Evolutionary conservation across 2,329 filamentous ascomycete genomes (phyloP).

Genomic region (Colletotrichum sp.): DNA sequence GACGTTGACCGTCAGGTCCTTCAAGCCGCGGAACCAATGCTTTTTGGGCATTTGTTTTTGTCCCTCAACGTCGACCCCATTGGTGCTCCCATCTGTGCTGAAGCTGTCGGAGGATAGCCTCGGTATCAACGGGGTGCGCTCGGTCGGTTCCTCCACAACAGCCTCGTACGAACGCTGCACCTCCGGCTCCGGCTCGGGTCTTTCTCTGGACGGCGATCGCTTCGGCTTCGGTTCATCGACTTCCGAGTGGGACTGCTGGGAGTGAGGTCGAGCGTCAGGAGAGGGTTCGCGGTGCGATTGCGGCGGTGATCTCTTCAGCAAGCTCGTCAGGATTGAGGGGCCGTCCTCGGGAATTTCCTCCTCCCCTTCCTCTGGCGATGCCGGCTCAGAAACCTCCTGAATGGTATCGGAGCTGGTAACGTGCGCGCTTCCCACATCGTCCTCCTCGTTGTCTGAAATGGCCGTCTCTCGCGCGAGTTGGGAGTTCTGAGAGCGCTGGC

Average conservation of each 20-base stretch:
- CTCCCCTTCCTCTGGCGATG: slow-evolving; percentile 46
- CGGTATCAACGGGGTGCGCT: slow-evolving; percentile 54
- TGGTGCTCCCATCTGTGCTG: slow-evolving; percentile 27
- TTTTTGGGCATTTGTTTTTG: slow-evolving; percentile 45
- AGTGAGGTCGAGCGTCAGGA: slow-evolving; percentile 26
- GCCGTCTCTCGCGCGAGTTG: slow-evolving; percentile 28
- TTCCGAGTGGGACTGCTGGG: slow-evolving; percentile 1
- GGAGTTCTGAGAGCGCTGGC: slow-evolving; percentile 39
- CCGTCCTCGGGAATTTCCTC: slow-evolving; percentile 32
- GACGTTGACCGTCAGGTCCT: slow-evolving; percentile 34
- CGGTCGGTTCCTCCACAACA: slow-evolving; percentile 32
- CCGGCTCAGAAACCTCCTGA: slow-evolving; percentile 64
- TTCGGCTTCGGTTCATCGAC: slow-evolving; percentile 12
- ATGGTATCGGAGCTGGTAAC: slow-evolving; percentile 55
- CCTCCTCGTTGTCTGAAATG: slow-evolving; percentile 30
- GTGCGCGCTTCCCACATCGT: slow-evolving; percentile 21
- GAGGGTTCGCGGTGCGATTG: slow-evolving; percentile 32
- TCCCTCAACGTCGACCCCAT: slow-evolving; percentile 51
- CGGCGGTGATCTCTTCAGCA: slow-evolving; percentile 55
- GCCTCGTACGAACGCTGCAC: slow-evolving; percentile 2
- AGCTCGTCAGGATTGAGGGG: slow-evolving; percentile 52
- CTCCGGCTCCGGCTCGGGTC: slow-evolving; percentile 17
- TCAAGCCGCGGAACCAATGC: slow-evolving; percentile 39
- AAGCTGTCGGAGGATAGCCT: slow-evolving; percentile 32
- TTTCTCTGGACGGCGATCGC: background rate